Base-by-base conservation (phyloP, 371 early-diverging fungal species). In the Nematocida homosporus region DNA sequence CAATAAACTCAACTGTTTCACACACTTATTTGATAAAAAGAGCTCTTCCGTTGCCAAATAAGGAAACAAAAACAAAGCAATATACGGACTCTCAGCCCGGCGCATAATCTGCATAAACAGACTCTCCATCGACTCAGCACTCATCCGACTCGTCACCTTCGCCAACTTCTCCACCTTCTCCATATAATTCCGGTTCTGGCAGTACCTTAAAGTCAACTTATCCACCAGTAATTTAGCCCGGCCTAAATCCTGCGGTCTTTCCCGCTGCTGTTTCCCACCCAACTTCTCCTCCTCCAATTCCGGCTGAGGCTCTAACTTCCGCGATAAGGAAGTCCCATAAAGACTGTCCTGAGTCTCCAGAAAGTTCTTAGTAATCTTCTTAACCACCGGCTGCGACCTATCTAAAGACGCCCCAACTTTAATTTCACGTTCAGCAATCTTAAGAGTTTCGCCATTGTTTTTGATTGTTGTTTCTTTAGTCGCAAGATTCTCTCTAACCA, bases 1-100 rank as follows among this genome's bases (percentile, higher is more conserved):
- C 40, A 72, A 59, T 3, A 72, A 34, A 5, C 29, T 20, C n/a
- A 72, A 40, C 37, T 61, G 51, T 8, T 38, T 47, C 13, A 40
- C 52, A 34, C 75, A 72, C 38, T 27, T 41, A 52, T 61, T 59
- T 8, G 75, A 60, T 34, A 72, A 34, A 61, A 72, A 72, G 18
- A 37, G 13, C 6, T 60, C 52, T 8, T 10, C 38, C 18, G 23
- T 16, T 5, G 35, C 47, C 13, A 72, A 13, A 41, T 61, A 40
- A 8, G 5, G 13, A 10, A 72, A 29, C 5, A 61, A 25, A 23
- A 23, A 72, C 16, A 72, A 64, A 6, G 47, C 29, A 5, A 72
- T 34, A 38, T 72, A 72, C 5, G 61, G 60, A 23, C 18, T 48
- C 4, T 72, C 75, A 13, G 30, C 8, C 40, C 34, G 60, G 37